Base-by-base conservation (phyloP, 176 grass and related monocot species). In the Areca catechu region DNA sequence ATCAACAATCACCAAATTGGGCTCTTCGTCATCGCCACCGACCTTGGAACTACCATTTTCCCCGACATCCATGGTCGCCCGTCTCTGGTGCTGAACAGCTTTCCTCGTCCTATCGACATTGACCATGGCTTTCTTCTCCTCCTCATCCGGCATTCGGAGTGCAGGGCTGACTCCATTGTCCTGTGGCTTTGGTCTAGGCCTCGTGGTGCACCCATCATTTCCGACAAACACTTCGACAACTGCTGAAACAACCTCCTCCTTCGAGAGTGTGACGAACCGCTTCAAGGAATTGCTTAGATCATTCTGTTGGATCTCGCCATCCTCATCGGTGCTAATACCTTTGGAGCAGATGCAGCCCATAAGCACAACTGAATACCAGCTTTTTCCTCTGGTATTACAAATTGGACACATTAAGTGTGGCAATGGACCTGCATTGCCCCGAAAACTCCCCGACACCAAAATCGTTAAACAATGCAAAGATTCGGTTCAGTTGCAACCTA, bases 301-400 rank as follows among this genome's bases (percentile, higher is more conserved):
- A 60, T 81, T 86, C 24, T 67, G 65, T 59, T 77, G 60, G 58
- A 15, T 50, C 20, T 15, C 58, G 19, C 22, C 56, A 63, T 63
- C 66, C 22, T 79, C 74, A 2, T 86, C 77, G 10, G 51, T 17
- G 50, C 72, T 69, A 43, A 49, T 51, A 16, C 80, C 77, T 70
- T 66, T 86, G 60, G 83, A 86, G 78, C 83, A 86, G 22, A 86
- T 65, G 54, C 74, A 48, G 69, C 77, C 83, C 83, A 86, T 86
- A 37, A 25, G 14, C 24, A 5, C 53, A 67, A 55, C 14, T 10
- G 43, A 27, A 67, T 10, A 10, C 34, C 34, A 43, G 10, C 34
- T 12, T 43, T 43, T 43, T 12, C 7, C 34, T 43, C 2, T 43
- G 34, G 1, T 43, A 12, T 43, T 43, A 12, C 7, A 43, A 43